phyloP scores from a whole-genome alignment of 495 filamentous ascomycete genomes.

The Hypoxylon fuscum region DNA sequence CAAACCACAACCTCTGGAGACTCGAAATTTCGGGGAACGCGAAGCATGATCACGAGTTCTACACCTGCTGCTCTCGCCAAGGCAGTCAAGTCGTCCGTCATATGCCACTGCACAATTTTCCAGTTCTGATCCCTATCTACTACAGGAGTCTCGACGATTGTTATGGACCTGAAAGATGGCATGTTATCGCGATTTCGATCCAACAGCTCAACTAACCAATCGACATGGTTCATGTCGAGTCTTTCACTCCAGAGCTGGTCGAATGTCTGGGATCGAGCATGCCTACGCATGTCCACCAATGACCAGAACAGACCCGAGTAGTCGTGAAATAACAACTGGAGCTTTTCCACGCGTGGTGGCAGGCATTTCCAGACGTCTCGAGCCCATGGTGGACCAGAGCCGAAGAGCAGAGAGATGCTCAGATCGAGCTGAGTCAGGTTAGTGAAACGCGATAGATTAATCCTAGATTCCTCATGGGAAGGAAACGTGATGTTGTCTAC shows the following conservation, averaged over 20 bases:
- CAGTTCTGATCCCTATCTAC: constrained; percentile 9
- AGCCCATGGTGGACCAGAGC: background rate
- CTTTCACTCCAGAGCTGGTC: constrained; percentile 1
- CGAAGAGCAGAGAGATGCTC: constrained; percentile 11
- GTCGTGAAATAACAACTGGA: constrained; percentile 1
- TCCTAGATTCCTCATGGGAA: constrained; percentile 11
- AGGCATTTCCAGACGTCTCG: background rate
- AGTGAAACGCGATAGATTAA: constrained; percentile 15
- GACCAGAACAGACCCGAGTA: constrained; percentile 23
- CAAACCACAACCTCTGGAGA: background rate
- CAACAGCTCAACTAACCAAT: constrained; percentile 14
- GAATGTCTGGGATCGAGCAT: background rate
- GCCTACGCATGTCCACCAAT: background rate
- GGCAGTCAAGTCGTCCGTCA: constrained; percentile 11
- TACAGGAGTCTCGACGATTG: background rate
- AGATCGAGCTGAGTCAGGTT: background rate
- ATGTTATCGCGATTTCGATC: background rate
- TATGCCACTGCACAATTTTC: constrained; percentile 20
- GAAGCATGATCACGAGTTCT: constrained; percentile 8
- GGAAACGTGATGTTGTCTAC: background rate
- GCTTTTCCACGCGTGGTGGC: constrained; percentile 11
- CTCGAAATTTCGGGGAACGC: constrained; percentile 10
- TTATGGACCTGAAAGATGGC: background rate
- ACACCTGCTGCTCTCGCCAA: constrained; percentile 13
- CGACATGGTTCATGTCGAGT: background rate